phyloP scores from a whole-genome alignment of 306 rosid species.

The Ziziphus jujuba region DNA sequence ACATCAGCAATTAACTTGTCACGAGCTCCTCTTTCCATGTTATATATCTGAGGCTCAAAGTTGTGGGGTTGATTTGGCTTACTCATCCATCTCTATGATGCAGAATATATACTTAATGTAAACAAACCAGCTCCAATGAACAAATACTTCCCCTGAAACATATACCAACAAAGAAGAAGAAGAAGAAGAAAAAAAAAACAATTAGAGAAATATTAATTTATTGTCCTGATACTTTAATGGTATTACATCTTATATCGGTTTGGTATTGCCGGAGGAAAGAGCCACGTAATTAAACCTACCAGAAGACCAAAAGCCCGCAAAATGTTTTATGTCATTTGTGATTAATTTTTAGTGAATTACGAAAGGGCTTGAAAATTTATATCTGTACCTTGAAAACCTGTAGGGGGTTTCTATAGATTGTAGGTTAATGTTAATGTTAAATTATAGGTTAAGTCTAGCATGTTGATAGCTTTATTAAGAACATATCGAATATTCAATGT shows the following conservation, averaged over 20 bases:
- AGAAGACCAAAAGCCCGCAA: constrained; percentile 14
- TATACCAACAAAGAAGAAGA: no score
- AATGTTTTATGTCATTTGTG: not conserved
- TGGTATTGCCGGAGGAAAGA: constrained; percentile 73
- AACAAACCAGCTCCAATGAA: constrained; percentile 81
- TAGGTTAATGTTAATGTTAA: no score
- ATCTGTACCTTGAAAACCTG: constrained; percentile 84
- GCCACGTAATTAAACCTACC: constrained; percentile 81
- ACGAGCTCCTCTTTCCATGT: constrained; percentile 87
- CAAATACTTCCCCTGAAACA: constrained; percentile 79
- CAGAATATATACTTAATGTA: constrained; percentile 69
- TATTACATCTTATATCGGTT: not conserved
- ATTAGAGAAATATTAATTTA: constrained; percentile 13
- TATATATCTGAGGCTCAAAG: constrained; percentile 95
- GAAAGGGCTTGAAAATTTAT: not conserved
- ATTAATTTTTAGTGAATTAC: constrained; percentile 4
- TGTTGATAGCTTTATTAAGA: no score
- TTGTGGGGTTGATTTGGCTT: constrained; percentile 91
- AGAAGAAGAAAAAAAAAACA: no score
- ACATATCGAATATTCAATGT: no score
- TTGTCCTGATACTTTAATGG: not conserved
- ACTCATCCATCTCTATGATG: constrained; percentile 93
- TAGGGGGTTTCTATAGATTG: constrained; percentile 72
- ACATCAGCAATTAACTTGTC: constrained; percentile 91
- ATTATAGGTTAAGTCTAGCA: no score